A percentile compares a stretch with the other conserved stretches of the same genome.
Conservation (phyloP, 179 eudicot genomes). For the Silene coronaria region DNA sequence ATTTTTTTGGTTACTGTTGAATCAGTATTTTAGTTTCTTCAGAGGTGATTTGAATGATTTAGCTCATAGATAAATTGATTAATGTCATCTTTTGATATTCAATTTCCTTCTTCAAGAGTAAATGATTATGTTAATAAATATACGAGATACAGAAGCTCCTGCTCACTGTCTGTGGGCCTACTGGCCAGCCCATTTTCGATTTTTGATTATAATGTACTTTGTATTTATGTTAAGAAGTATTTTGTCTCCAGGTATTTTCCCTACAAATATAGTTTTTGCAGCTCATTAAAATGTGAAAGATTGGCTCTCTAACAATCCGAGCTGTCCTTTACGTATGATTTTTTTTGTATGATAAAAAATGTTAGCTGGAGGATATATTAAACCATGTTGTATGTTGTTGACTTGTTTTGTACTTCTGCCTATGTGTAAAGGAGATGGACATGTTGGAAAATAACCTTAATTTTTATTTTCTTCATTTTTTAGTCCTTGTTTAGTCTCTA, state of each 20-base stretch:
- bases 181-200: not conserved
- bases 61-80: not conserved
- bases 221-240: not conserved
- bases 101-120: not conserved
- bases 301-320: too few relatives aligned
- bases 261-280: too few relatives aligned
- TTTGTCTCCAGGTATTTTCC: too few relatives aligned
- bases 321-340: not conserved
- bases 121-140: not conserved
- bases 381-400: not conserved
- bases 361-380: not conserved
- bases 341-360: not conserved
- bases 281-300: too few relatives aligned
- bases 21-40: not conserved
- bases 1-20: not conserved
- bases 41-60: not conserved
- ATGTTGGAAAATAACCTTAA: not conserved
- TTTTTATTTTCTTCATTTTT: not conserved
- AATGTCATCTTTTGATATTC: not conserved
- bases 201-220: not conserved
- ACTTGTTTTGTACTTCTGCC: not conserved
- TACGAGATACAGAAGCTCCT: not conserved
- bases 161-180: not conserved
- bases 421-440: not conserved
- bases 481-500: conserved; percentile 1